A percentile compares a stretch with the other conserved stretches of the same genome.
Evolutionary conservation across 2,329 filamentous ascomycete species (phyloP).

Genomic region (Aspergillus glaucus): DNA sequence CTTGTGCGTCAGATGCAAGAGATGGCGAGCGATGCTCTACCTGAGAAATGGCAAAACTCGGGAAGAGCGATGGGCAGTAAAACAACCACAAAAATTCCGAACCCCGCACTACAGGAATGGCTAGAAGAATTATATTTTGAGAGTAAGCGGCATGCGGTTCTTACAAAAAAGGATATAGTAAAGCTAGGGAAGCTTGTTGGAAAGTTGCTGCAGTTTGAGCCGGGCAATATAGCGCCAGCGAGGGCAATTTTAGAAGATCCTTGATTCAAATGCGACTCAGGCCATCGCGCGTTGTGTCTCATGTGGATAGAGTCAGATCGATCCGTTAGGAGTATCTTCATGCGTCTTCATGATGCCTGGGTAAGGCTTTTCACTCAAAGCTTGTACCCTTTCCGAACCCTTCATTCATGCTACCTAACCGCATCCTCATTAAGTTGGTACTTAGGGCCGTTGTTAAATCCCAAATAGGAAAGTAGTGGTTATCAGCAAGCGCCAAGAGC

Average conservation of each 20-base stretch:
- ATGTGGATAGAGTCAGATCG: no score
- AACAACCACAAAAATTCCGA: slow-evolving; percentile 8
- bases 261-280: slow-evolving; percentile 3
- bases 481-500: background rate
- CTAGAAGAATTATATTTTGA: slow-evolving; percentile 35
- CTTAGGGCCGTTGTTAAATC: background rate
- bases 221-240: slow-evolving; percentile 6
- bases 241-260: slow-evolving; percentile 8
- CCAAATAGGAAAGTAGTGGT: background rate
- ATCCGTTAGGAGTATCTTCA: no score
- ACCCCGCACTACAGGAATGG: slow-evolving; percentile 29
- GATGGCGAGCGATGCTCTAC: slow-evolving; percentile 27
- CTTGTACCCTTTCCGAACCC: no score
- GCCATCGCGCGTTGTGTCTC: no score
- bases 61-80: slow-evolving; percentile 21
- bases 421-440: no score
- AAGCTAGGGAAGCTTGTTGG: slow-evolving; percentile 1
- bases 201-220: slow-evolving; percentile 7
- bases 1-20: slow-evolving; percentile 34
- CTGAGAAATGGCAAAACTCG: slow-evolving; percentile 26
- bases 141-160: slow-evolving; percentile 7
- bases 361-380: no score
- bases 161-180: slow-evolving; percentile 15
- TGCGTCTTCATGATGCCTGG: no score
- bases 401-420: no score